Evolutionary conservation across 2,329 filamentous ascomycete species (phyloP).

Genomic region (Aspergillus texensis): DNA sequence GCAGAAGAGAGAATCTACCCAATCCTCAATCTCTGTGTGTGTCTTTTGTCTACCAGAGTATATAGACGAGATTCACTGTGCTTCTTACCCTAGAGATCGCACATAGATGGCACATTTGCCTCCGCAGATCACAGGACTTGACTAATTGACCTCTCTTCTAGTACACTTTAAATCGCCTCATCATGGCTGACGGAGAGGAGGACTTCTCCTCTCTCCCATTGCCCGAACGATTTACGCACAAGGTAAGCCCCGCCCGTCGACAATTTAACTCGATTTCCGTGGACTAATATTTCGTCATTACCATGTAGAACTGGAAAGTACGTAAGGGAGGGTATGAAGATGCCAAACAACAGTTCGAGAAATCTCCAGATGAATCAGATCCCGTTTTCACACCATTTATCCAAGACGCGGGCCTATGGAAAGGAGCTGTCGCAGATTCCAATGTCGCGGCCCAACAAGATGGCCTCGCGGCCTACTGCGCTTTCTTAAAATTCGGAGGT

Average conservation of each 20-base stretch:
- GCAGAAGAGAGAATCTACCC: not conserved
- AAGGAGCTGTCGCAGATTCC: conserved; percentile 86
- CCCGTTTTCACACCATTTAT: conserved; percentile 85
- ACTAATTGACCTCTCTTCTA: conserved; percentile 8
- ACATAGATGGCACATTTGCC: not conserved
- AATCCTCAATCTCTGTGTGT: not conserved
- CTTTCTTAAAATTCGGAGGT: conserved; percentile 90
- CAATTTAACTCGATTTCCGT: not conserved
- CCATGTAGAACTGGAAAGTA: conserved; percentile 82
- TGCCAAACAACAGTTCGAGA: conserved; percentile 81
- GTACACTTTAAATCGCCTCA: conserved; percentile 19
- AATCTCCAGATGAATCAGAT: conserved; percentile 81
- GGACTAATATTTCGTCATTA: conserved; percentile 11
- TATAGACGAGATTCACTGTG: not conserved
- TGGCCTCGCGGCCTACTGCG: conserved; percentile 81
- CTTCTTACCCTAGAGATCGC: not conserved
- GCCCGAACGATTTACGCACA: conserved; percentile 47
- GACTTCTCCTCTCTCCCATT: conserved; percentile 48
- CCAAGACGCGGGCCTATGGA: conserved; percentile 84
- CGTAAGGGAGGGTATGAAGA: conserved; percentile 94
- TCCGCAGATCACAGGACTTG: conserved; percentile 5
- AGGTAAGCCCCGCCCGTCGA: conserved; percentile 32
- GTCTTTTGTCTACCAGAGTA: not conserved
- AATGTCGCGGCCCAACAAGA: conserved; percentile 98
- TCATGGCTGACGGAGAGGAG: conserved; percentile 47